Evolutionary conservation across 2,329 filamentous ascomycete species (phyloP).

Genomic region (Verticillium dahliae): DNA sequence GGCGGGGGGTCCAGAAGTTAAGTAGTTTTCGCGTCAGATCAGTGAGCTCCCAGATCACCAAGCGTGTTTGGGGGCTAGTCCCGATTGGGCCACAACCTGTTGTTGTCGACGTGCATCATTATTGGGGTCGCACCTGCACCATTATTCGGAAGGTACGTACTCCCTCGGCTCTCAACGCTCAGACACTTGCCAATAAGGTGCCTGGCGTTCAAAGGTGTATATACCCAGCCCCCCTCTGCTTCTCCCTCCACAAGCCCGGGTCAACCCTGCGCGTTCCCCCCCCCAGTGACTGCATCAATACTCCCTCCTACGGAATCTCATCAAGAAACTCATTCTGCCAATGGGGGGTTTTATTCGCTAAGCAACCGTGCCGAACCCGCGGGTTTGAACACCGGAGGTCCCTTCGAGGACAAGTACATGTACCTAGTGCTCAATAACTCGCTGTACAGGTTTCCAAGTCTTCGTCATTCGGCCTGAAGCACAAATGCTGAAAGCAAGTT

Average conservation of each 20-base stretch:
- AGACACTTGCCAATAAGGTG: not conserved
- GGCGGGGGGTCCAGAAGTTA: conserved; percentile 44
- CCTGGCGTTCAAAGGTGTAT: not conserved
- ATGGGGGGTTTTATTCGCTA: too few species aligned
- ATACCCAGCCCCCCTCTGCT: not conserved
- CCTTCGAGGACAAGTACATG: too few species aligned
- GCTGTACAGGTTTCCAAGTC: too few species aligned
- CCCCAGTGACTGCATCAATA: not conserved
- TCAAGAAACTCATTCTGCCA: too few species aligned
- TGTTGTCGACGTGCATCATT: conserved; percentile 1
- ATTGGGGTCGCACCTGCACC: conserved; percentile 2
- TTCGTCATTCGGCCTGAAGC: too few species aligned
- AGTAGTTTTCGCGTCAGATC: conserved; percentile 46
- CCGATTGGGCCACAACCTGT: conserved; percentile 13
- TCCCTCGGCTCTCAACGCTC: not conserved
- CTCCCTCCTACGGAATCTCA: not conserved
- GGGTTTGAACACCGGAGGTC: too few species aligned
- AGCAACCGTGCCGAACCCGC: too few species aligned
- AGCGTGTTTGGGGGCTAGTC: conserved; percentile 20
- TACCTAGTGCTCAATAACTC: too few species aligned
- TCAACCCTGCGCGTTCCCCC: not conserved
- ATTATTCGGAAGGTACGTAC: conserved; percentile 8
- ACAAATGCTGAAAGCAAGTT: too few species aligned
- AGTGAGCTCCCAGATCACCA: conserved; percentile 45
- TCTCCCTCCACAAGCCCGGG: not conserved